Evolutionary conservation across 495 filamentous ascomycete species (phyloP).

Genomic region (Pyronema domesticum): DNA sequence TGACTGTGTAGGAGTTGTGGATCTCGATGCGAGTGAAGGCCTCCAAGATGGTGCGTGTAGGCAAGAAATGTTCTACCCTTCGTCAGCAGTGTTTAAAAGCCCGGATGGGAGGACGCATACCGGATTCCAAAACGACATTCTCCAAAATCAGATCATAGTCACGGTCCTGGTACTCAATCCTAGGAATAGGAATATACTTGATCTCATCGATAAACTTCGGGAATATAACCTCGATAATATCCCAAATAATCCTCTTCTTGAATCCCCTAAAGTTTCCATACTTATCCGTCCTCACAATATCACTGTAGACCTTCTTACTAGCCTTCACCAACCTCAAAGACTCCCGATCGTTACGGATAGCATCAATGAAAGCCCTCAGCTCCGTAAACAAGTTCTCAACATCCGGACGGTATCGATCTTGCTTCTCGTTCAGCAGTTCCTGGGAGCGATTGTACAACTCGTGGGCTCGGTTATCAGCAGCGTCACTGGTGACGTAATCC

Average conservation of each 20-base stretch:
- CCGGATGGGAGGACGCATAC: neutral
- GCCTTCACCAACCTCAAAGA: constrained; percentile 15
- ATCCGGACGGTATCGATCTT: constrained; percentile 16
- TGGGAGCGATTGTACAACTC: constrained; percentile 20
- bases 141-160: constrained; percentile 22
- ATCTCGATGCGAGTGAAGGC: constrained; percentile 18
- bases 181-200: constrained; percentile 20
- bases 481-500: constrained; percentile 18
- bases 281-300: constrained; percentile 14
- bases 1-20: constrained; percentile 13
- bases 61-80: constrained; percentile 18
- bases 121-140: constrained; percentile 21
- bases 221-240: constrained; percentile 17
- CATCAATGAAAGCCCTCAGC: constrained; percentile 9
- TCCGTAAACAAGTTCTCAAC: constrained; percentile 20
- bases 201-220: constrained; percentile 18
- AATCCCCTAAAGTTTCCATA: constrained; percentile 15
- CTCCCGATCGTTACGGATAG: constrained; percentile 16
- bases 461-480: constrained; percentile 21
- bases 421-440: constrained; percentile 11
- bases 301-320: constrained; percentile 21
- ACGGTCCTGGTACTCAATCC: constrained; percentile 21
- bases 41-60: constrained; percentile 17
- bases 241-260: constrained; percentile 13
- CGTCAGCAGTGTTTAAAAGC: neutral